These are phyloP conservation scores for Fusarium ramigenum DNA, from an alignment of 2,329 filamentous ascomycete species.

Conservation along the genomic window DNA sequence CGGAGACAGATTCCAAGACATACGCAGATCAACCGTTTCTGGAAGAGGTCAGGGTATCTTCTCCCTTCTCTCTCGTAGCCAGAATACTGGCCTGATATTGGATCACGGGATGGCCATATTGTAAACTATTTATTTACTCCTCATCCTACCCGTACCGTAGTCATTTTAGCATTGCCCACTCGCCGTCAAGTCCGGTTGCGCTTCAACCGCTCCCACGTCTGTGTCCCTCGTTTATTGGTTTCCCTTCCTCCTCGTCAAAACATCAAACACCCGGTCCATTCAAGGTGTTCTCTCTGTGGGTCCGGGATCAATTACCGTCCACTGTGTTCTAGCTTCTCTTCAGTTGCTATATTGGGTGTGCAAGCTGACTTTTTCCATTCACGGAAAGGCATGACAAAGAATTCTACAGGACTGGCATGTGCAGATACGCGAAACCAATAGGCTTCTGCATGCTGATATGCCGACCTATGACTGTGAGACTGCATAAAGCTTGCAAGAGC, in stretches of 20 bases:
- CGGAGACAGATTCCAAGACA: conserved; percentile 21
- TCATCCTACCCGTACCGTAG: not conserved
- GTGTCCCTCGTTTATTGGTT: conserved; percentile 33
- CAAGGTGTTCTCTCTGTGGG: conserved; percentile 31
- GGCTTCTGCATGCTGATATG: not conserved
- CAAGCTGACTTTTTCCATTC: conserved; percentile 29
- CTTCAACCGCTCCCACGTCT: conserved; percentile 39
- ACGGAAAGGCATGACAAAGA: not conserved
- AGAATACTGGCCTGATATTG: not conserved
- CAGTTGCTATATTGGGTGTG: not conserved
- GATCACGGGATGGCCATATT: not conserved
- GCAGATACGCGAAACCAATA: not conserved
- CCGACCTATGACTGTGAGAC: not conserved
- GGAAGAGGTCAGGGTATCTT: not conserved
- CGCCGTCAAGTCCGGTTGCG: conserved; percentile 25
- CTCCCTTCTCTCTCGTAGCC: conserved; percentile 6
- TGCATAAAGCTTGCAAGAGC: not conserved
- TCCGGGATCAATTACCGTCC: conserved; percentile 15
- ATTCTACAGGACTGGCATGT: not conserved
- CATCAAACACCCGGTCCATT: conserved; percentile 32
- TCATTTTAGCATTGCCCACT: conserved; percentile 19
- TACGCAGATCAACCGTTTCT: conserved; percentile 8
- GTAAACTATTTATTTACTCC: not conserved
- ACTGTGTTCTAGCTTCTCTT: conserved; percentile 4
- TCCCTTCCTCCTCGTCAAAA: conserved; percentile 31